Evolutionary conservation across 106 monocot species (phyloP), one percentile per base, ranked within the genome.

Genomic region (Posidonia australis): DNA sequence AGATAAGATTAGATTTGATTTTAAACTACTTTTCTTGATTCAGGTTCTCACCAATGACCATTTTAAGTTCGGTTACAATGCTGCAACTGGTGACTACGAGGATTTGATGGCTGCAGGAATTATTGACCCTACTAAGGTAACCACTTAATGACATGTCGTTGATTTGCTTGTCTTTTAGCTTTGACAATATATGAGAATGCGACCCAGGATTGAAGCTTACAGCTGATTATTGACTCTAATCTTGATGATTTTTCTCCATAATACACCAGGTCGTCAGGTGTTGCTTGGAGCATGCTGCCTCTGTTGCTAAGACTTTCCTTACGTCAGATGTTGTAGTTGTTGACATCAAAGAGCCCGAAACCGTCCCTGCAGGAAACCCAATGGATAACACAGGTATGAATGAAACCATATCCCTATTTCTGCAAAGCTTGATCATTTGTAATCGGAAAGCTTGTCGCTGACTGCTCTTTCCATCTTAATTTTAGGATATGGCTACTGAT

Each of bases 101-200:
- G 93, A 93, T 63, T 65, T 93, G 49, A 93, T 93, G 93, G 80
- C 88, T 51, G 93, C 85, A 41, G 93, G 93, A 46, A 93, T 93
- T 21, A 88, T 93, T 69, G 93, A 93, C 64, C 93, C 93, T n/a
- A 88, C 88, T 0, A 93, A 93, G 89, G 89, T 94, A 36, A 36
- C 36, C n/a, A n/a, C n/a, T n/a, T n/a, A n/a, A n/a, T n/a, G n/a
- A n/a, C n/a, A n/a, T n/a, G n/a, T n/a, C n/a, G n/a, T n/a, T n/a
- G n/a, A n/a, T n/a, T n/a, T n/a, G n/a, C n/a, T n/a, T n/a, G n/a
- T n/a, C n/a, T n/a, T n/a, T n/a, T n/a, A n/a, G n/a, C n/a, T n/a
- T n/a, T n/a, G n/a, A n/a, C n/a, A n/a, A n/a, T n/a, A n/a, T n/a
- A n/a, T n/a, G n/a, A n/a, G n/a, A n/a, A n/a, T n/a, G n/a, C n/a